Evolutionary conservation across 2,329 filamentous ascomycete species (phyloP), one percentile per base, ranked within the genome.

Genomic region (Aureobasidium sp.): DNA sequence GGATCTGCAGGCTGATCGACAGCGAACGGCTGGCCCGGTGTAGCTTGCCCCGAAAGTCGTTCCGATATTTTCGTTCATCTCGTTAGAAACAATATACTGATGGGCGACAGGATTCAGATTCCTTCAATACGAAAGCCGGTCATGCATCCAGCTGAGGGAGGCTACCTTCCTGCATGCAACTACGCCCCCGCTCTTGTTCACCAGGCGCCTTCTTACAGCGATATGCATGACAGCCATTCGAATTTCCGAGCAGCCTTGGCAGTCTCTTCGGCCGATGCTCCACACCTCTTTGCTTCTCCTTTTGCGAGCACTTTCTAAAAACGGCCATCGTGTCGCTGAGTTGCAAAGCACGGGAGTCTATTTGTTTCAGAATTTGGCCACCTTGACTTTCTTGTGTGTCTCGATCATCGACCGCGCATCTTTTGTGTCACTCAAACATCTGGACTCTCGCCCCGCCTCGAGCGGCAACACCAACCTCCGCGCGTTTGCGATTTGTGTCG

Each of bases 51-150:
- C 22, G 49, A 55, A 20, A 55, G 15, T 55, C 51, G 37, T 55
- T 55, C 51, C 51, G 51, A 55, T 55, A 41, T 42, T 29, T 17
- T 31, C 36, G 51, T 55, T 55, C 25, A 31, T 55, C 47, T 51
- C 37, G 36, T 36, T 29, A 17, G n/a, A 53, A 37, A 55, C 7
- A 27, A 29, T 53, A 1, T 22, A 31, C 51, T 42, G n/a, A 29
- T 31, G 36, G 3, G 36, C 37, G 29, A 25, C 14, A 29, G 25
- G 51, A 42, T 55, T 25, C 51, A 55, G 31, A 41, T 22, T 42
- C 51, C 37, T 31, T 31, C 45, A n/a, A n/a, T 20, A 31, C 22
- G 12, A 27, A 7, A 27, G 22, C 14, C 14, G 45, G 45, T 48
- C 45, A 48, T 27, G 45, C 45, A 29, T 27, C 7, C 25, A 29